Base-by-base conservation (phyloP, 2,329 filamentous ascomycete genomes). In the Fusarium incarnatum region DNA sequence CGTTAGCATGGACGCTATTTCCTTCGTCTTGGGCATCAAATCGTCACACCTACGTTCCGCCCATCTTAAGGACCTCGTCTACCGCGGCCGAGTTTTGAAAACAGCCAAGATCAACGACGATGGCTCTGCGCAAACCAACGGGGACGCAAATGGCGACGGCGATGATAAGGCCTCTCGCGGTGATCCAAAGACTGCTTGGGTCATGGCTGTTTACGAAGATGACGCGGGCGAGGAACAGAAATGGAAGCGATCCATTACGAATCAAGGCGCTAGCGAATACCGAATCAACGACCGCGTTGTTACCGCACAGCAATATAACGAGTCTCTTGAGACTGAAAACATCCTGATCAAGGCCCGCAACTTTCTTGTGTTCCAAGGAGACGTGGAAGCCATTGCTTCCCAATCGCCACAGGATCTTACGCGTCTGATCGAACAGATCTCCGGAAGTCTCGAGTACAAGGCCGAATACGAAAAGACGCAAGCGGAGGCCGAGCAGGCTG, bases 151-250 rank as follows among this genome's bases (percentile, higher is more conserved):
- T 68, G 91, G 88, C 27, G 84, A 88, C 56, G 83, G 85, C 34
- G 88, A 90, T 55, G 89, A 87, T 37, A 86, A 89, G 57, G 86
- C 89, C 57, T 90, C 88, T n/a, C 90, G 88, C 37, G 88, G 89
- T 70, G 95, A 99, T 75, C 96, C 96, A 1, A 96, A 94, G 79
- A 96, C 91, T 5, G 97, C 96, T 5, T 99, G 95, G 95, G 97
- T 99, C 16, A 98, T 98, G 94, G 96, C 96, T 30, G 95, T 99
- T 18, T 99, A 98, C 80, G 94, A 98, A 79, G 96, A 99, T 77
- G 96, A 99, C 78, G 94, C 94, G 4, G 95, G 94, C 48, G 93
- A 97, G 76, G 94, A 97, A 80, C 94, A 98, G 78, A 90, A 91
- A 73, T 99, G 96, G 96, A 97, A 97, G 83, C 93, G 96, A 67